phyloP scores from a whole-genome alignment of 345 rosid species.

The Salix arbutifolia region DNA sequence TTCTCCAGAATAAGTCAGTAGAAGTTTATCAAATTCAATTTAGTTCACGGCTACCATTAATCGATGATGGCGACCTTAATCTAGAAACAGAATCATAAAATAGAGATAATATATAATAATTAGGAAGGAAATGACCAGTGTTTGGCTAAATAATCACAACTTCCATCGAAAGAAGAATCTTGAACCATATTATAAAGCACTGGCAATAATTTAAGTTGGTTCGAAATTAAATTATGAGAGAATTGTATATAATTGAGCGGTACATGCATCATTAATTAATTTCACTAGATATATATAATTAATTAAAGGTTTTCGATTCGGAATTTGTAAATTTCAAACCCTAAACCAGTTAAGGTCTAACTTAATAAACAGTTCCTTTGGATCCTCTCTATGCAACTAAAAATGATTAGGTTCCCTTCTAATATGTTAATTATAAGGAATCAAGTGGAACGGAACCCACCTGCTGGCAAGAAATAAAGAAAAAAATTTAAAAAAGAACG shows the following conservation, averaged over 20 bases:
- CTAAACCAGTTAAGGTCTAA: not conserved
- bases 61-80: slow-evolving; percentile 32
- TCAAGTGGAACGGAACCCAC: not conserved
- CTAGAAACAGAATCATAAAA: slow-evolving; percentile 35
- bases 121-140: not conserved
- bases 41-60: slow-evolving; percentile 21
- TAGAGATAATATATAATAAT: too few relatives aligned
- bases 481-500: too few relatives aligned
- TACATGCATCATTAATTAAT: not conserved
- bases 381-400: not conserved
- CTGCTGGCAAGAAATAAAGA: not conserved
- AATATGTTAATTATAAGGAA: not conserved
- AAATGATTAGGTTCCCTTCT: not conserved
- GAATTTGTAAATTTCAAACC: not conserved
- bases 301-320: not conserved
- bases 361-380: not conserved
- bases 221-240: not conserved
- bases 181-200: too few relatives aligned
- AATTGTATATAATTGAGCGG: not conserved
- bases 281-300: too few relatives aligned
- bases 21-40: not conserved
- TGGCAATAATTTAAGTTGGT: not conserved
- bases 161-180: too few relatives aligned
- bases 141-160: too few relatives aligned
- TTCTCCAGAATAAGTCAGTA: not conserved